Evolutionary conservation across 2,329 filamentous ascomycete species (phyloP).

Genomic region (Aspergillus neotritici): DNA sequence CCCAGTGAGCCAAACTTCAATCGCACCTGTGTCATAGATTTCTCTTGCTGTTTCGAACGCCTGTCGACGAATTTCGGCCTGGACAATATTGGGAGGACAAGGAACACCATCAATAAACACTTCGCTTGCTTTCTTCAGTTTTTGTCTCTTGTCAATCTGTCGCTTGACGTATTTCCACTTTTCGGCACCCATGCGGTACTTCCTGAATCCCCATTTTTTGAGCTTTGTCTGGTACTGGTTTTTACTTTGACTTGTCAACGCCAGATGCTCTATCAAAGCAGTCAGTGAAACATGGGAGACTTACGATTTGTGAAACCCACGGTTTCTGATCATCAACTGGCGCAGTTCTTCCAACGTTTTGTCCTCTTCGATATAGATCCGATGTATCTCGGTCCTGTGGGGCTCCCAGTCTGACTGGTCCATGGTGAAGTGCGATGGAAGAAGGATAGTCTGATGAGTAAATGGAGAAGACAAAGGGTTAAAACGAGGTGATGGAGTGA

Average conservation of each 20-base stretch:
- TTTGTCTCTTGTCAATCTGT: background rate
- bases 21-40: too few relatives aligned
- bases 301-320: background rate
- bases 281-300: too few relatives aligned
- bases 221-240: background rate
- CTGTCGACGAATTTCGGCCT: background rate
- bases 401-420: background rate
- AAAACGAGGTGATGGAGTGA: too few relatives aligned
- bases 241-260: background rate
- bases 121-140: background rate
- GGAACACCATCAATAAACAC: background rate
- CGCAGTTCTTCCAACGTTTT: background rate
- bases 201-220: background rate
- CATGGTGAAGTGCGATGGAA: background rate
- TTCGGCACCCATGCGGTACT: background rate
- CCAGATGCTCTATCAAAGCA: background rate
- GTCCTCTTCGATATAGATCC: constrained; percentile 1
- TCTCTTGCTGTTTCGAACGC: too few relatives aligned
- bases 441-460: too few relatives aligned
- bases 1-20: too few relatives aligned
- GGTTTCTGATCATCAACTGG: background rate
- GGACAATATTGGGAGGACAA: background rate
- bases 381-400: background rate
- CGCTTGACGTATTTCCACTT: constrained; percentile 1
- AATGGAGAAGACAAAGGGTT: too few relatives aligned